A percentile compares a stretch with the other conserved stretches of the same genome.
phyloP scores from a whole-genome alignment of 345 rosid species.

The Excoecaria agallocha region DNA sequence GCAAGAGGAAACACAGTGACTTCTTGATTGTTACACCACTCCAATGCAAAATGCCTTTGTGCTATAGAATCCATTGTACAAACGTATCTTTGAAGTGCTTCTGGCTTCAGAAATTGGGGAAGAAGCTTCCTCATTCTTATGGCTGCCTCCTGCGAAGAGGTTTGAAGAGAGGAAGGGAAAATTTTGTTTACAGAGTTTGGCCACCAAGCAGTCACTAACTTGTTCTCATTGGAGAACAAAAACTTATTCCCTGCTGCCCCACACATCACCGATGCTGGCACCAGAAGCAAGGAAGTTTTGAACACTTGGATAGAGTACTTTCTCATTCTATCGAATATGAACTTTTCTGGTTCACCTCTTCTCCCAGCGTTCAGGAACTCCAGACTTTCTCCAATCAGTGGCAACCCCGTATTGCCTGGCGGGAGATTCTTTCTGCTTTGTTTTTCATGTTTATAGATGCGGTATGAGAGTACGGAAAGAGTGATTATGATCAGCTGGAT shows the following conservation, averaged over 20 bases:
- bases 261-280: slow-evolving; percentile 30
- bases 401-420: slow-evolving; percentile 35
- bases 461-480: slow-evolving; percentile 1
- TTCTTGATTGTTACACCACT: slow-evolving; percentile 32
- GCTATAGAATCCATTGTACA: slow-evolving; percentile 35
- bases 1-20: slow-evolving; percentile 33
- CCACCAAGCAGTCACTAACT: slow-evolving; percentile 41
- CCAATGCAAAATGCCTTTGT: slow-evolving; percentile 22
- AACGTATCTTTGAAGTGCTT: slow-evolving; percentile 32
- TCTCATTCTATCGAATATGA: slow-evolving; percentile 34
- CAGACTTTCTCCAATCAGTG: slow-evolving; percentile 37
- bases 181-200: slow-evolving; percentile 41
- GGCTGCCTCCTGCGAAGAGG: slow-evolving; percentile 34
- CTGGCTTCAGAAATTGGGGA: slow-evolving; percentile 38
- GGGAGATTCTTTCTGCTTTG: slow-evolving; percentile 28
- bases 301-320: slow-evolving; percentile 30
- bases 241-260: slow-evolving; percentile 41
- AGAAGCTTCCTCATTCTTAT: slow-evolving; percentile 31
- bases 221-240: slow-evolving; percentile 45
- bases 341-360: slow-evolving; percentile 39
- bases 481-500: background rate
- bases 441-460: slow-evolving; percentile 22
- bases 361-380: slow-evolving; percentile 35
- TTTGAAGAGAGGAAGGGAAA: slow-evolving; percentile 36
- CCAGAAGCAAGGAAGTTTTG: slow-evolving; percentile 27